phyloP scores from a whole-genome alignment of 2,329 filamentous ascomycete genomes.

The Apiospora sp. region DNA sequence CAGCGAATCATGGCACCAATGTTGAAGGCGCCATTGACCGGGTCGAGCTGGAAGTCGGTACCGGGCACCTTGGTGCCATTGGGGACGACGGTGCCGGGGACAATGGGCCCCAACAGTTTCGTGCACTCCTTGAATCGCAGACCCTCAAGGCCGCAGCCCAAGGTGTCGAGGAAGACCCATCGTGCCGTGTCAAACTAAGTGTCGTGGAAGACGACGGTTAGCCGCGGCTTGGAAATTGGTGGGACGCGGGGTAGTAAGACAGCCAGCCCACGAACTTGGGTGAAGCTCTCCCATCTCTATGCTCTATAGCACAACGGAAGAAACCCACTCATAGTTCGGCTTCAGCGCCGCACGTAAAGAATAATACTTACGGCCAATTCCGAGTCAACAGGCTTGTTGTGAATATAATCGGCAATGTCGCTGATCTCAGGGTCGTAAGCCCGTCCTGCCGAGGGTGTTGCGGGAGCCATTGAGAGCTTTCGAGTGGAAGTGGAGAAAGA shows the following conservation, averaged over 20 bases:
- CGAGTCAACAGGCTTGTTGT: constrained; percentile 89
- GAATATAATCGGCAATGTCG: constrained; percentile 94
- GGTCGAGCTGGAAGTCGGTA: constrained; percentile 93
- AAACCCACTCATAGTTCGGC: neutral
- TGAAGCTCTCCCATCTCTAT: neutral
- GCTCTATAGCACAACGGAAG: neutral
- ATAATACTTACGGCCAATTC: constrained; percentile 81
- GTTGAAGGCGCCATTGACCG: constrained; percentile 96
- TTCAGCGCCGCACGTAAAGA: neutral
- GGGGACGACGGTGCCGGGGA: constrained; percentile 89
- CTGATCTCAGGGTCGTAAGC: constrained; percentile 91
- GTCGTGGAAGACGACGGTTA: constrained; percentile 35
- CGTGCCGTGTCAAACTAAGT: constrained; percentile 89
- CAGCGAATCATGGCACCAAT: constrained; percentile 98
- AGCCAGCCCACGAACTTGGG: neutral
- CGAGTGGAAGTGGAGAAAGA: constrained; percentile 60
- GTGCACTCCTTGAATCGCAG: constrained; percentile 95
- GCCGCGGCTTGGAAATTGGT: constrained; percentile 31
- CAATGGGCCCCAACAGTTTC: constrained; percentile 91
- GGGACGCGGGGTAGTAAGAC: constrained; percentile 32
- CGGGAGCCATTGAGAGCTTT: constrained; percentile 57
- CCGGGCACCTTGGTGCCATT: constrained; percentile 92
- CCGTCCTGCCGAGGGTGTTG: constrained; percentile 58
- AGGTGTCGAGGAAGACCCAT: constrained; percentile 95
- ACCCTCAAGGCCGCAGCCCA: constrained; percentile 95